Evolutionary conservation across 177 flowering plant species (phyloP).

Genomic region (Vitis hybrid): DNA sequence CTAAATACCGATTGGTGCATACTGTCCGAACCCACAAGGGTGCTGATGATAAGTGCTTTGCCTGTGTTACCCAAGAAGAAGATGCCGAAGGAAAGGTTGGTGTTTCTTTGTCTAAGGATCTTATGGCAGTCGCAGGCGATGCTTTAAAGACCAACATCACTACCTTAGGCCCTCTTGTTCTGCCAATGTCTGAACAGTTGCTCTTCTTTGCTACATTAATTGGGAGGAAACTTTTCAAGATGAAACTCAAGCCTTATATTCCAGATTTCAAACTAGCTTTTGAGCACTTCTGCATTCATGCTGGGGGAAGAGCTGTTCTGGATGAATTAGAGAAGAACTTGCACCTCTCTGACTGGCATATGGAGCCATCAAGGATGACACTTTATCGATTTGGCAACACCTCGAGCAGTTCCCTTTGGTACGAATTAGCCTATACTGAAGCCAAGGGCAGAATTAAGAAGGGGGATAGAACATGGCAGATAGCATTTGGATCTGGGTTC

Average conservation of each 20-base stretch:
- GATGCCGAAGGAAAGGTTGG: conserved; percentile 50
- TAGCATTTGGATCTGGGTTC: conserved; percentile 72
- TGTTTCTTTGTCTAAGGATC: conserved; percentile 58
- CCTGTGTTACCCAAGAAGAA: conserved; percentile 60
- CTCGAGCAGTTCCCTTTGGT: conserved; percentile 80
- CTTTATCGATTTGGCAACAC: conserved; percentile 73
- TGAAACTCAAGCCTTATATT: conserved; percentile 63
- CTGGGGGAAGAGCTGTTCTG: conserved; percentile 70
- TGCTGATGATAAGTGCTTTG: conserved; percentile 59
- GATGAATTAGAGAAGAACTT: conserved; percentile 69
- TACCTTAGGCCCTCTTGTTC: conserved; percentile 63
- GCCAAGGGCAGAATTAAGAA: conserved; percentile 66
- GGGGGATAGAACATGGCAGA: conserved; percentile 75
- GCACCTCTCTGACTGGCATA: conserved; percentile 59
- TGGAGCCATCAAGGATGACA: conserved; percentile 84
- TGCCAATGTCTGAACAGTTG: conserved; percentile 62
- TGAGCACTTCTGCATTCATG: conserved; percentile 73
- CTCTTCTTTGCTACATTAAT: conserved; percentile 53
- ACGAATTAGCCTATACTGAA: conserved; percentile 65
- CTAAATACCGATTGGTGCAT: conserved; percentile 54
- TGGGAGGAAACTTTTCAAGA: conserved; percentile 51
- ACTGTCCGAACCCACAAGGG: conserved; percentile 67
- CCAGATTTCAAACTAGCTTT: conserved; percentile 70
- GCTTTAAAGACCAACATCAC: conserved; percentile 70
- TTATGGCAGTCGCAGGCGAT: conserved; percentile 69